Conservation (phyloP, 2,329 filamentous ascomycete genomes). For the Fusarium sp. region DNA sequence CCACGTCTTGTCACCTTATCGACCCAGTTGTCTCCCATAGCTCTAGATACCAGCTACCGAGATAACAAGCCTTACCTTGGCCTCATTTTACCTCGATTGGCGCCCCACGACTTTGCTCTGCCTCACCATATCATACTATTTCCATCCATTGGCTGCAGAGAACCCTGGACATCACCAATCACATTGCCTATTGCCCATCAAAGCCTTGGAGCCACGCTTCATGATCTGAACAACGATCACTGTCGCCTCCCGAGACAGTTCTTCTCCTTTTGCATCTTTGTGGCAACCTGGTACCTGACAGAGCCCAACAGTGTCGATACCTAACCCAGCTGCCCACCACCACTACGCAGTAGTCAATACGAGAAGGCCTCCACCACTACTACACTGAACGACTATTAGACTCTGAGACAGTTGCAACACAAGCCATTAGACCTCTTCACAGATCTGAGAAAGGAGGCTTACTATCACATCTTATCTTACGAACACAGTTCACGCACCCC, state of each 20-base stretch:
- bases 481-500: conserved; percentile 10
- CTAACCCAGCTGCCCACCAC: conserved; percentile 49
- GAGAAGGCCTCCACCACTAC: conserved; percentile 35
- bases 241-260: conserved; percentile 50
- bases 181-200: conserved; percentile 50
- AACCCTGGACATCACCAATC: conserved; percentile 54
- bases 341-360: conserved; percentile 38
- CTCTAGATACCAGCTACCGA: conserved; percentile 31
- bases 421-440: conserved; percentile 6
- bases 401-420: conserved; percentile 19
- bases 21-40: conserved; percentile 29
- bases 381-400: conserved; percentile 29
- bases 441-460: conserved; percentile 9
- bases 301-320: conserved; percentile 45
- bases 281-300: conserved; percentile 41
- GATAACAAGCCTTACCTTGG: conserved; percentile 46
- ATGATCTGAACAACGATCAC: conserved; percentile 45
- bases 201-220: conserved; percentile 49
- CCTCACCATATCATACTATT: conserved; percentile 54
- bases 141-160: conserved; percentile 52
- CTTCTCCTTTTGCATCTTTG: conserved; percentile 42
- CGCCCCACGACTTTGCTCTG: conserved; percentile 50
- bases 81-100: conserved; percentile 51
- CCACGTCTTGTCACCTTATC: conserved; percentile 26
- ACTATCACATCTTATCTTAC: conserved; percentile 7